phyloP scores from a whole-genome alignment of 768 basidiomycete genomes.

The Cystobasidium tubakii region DNA sequence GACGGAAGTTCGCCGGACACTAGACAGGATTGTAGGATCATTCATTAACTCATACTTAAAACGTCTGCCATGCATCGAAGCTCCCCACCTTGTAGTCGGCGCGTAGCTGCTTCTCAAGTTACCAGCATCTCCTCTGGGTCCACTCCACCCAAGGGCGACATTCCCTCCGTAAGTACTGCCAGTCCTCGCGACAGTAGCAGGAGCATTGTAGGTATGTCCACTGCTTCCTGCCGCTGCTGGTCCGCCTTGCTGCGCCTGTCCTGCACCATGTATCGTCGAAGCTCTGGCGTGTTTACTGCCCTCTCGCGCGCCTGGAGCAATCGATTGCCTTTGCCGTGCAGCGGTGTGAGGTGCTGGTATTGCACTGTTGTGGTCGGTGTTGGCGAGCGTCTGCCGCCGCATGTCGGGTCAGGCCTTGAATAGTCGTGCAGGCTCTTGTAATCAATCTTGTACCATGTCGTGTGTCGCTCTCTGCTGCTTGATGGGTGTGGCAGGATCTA shows the following conservation, averaged over 20 bases:
- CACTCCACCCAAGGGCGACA: conserved; percentile 33
- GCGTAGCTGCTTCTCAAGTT: conserved; percentile 36
- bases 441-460: too few relatives aligned
- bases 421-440: too few relatives aligned
- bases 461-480: too few relatives aligned
- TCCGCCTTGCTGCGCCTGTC: neutral
- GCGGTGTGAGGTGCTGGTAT: conserved; percentile 28
- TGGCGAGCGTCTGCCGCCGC: conserved; percentile 30
- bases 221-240: neutral
- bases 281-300: conserved; percentile 15
- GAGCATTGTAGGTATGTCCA: neutral
- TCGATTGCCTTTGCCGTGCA: conserved; percentile 15
- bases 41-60: too few relatives aligned
- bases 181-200: conserved; percentile 35
- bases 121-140: conserved; percentile 31
- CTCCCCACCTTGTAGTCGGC: conserved; percentile 32
- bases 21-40: neutral
- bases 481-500: too few relatives aligned
- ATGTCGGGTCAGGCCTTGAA: neutral
- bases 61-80: neutral
- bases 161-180: conserved; percentile 29
- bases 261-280: neutral
- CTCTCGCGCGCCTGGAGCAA: conserved; percentile 13
- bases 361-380: conserved; percentile 13
- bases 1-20: conserved; percentile 29